phyloP scores from a whole-genome alignment of 2,329 filamentous ascomycete species.

The Phialophora macrospora region DNA sequence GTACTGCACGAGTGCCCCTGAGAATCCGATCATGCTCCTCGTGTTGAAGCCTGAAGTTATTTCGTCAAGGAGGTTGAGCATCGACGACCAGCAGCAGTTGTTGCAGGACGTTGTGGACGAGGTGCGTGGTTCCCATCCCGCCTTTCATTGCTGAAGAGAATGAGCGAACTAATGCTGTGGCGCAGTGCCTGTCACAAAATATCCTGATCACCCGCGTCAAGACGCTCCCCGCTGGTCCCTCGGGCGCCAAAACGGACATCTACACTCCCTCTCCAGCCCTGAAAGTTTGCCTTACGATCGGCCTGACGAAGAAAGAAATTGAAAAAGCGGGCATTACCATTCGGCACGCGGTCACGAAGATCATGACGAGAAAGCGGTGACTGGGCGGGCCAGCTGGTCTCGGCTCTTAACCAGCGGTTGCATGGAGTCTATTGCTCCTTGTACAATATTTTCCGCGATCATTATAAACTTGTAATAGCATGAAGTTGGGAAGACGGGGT shows the following conservation, averaged over 20 bases:
- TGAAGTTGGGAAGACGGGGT: neutral
- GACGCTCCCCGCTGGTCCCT: constrained; percentile 68
- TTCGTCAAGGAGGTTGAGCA: constrained; percentile 67
- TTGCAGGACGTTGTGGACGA: constrained; percentile 95
- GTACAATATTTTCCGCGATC: neutral
- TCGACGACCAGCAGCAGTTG: constrained; percentile 80
- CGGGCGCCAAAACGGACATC: constrained; percentile 69
- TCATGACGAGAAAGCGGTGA: constrained; percentile 67
- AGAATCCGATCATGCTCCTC: constrained; percentile 87
- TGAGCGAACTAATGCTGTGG: constrained; percentile 24
- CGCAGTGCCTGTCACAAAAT: constrained; percentile 78
- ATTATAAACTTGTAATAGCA: constrained; percentile 6
- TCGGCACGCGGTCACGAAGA: constrained; percentile 90
- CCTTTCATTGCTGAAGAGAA: constrained; percentile 2
- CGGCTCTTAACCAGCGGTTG: neutral
- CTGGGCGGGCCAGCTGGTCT: neutral
- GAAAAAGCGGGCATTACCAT: constrained; percentile 91
- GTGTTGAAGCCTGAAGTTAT: constrained; percentile 83
- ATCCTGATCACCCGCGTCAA: constrained; percentile 89
- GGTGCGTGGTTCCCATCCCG: constrained; percentile 59
- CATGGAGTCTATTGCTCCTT: neutral
- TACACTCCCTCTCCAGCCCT: constrained; percentile 74
- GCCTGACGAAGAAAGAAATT: constrained; percentile 88
- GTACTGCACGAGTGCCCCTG: constrained; percentile 74
- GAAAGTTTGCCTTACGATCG: constrained; percentile 88